Evolutionary conservation across 176 grass and related monocot genomes (phyloP).

Genomic region (Ananas comosus): DNA sequence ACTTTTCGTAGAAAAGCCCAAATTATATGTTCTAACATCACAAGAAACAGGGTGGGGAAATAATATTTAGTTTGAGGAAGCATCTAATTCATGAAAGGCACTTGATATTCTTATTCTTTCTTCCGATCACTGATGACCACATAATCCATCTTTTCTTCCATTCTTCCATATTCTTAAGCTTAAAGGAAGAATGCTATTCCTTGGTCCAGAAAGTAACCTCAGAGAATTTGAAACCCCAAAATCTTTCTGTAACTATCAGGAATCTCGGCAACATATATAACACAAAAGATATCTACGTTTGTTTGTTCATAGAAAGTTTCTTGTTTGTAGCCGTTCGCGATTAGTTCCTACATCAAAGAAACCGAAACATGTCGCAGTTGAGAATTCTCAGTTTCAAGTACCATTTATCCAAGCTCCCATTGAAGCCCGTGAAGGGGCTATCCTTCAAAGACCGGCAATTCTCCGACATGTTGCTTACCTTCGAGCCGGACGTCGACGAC

Average conservation of each 20-base stretch:
- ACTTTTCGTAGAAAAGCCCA: too few relatives aligned
- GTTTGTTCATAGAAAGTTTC: not conserved
- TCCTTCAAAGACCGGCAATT: slow-evolving; percentile 30
- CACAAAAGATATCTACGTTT: slow-evolving; percentile 8
- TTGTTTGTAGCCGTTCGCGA: not conserved
- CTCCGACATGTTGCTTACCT: slow-evolving; percentile 36
- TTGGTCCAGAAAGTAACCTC: not conserved
- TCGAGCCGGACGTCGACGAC: slow-evolving; percentile 42
- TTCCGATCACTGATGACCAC: slow-evolving; percentile 1
- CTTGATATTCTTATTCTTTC: slow-evolving; percentile 28
- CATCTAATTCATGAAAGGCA: too few relatives aligned
- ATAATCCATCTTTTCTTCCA: slow-evolving; percentile 30
- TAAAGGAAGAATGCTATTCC: slow-evolving; percentile 13
- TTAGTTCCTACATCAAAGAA: not conserved
- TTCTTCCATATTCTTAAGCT: slow-evolving; percentile 21
- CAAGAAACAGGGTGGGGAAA: too few relatives aligned
- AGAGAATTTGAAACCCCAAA: slow-evolving; percentile 34
- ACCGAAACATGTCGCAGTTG: slow-evolving; percentile 40
- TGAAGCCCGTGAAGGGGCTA: slow-evolving; percentile 15
- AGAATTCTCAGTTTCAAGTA: slow-evolving; percentile 58
- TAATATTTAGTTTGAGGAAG: too few relatives aligned
- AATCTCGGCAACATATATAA: not conserved
- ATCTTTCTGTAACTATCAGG: slow-evolving; percentile 40
- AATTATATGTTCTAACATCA: too few relatives aligned
- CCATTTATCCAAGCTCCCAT: slow-evolving; percentile 37